Evolutionary conservation across 2,329 filamentous ascomycete genomes (phyloP), one percentile per base, ranked within the genome.

Genomic region (Fusarium nematophilum): DNA sequence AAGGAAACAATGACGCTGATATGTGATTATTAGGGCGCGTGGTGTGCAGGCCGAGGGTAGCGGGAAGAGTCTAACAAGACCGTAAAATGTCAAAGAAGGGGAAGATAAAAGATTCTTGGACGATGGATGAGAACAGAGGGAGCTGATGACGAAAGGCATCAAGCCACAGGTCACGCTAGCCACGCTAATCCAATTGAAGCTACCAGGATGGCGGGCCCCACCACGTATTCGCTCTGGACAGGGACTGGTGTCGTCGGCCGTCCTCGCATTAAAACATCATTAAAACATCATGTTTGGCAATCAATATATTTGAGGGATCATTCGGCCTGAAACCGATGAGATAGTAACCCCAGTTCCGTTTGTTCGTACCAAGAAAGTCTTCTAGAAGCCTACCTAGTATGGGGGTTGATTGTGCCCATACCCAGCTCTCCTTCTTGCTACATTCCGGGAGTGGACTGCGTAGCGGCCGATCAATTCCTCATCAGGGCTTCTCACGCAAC

Each of bases 81-180:
- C 37, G 40, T 39, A 17, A 33, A 55, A 62, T 48, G 50, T 38
- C 44, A 21, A 18, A 38, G 40, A 58, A 54, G 52, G 53, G 60
- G 42, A 53, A 50, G 44, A 49, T 34, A 36, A 47, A 53, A 43
- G 52, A 61, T 54, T 47, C 44, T 56, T 61, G 52, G n/a, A n/a
- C n/a, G 51, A 53, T 60, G 48, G 30, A 53, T 62, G 53, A 45
- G 38, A 37, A 46, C 27, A 40, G 42, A 31, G 33, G 15, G 50
- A 57, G 53, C 25, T 70, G 66, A 70, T 68, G 67, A 70, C 66
- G 65, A 51, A 59, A 65, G 47, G 53, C 36, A 54, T 67, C 48
- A 61, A 68, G 64, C 67, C 67, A 68, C 65, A 45, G n/a, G 30
- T 30, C 49, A 29, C 50, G 40, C 47, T 48, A 48, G 26, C 42